Base-by-base conservation (phyloP, 805 yeast genomes). In the Saturnispora mendoncae region DNA sequence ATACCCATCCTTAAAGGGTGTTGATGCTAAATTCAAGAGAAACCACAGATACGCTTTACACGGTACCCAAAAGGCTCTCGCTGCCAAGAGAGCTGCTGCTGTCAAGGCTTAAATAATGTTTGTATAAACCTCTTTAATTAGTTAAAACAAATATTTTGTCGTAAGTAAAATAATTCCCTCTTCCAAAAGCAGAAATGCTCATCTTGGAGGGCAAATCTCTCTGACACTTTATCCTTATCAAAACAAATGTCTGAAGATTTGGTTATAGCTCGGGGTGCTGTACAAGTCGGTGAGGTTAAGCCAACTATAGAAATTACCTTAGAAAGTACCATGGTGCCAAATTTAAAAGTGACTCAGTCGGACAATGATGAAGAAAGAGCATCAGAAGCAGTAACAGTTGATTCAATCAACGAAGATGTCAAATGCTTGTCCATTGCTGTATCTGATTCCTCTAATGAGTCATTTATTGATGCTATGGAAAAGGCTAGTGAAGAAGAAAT, bases 21-120 rank as follows among this genome's bases (percentile, higher is more conserved):
- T 90, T 70, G 97, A 92, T 73, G 80, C 98, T 68, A 92, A 92
- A 83, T 92, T 92, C 95, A 80, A 80, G 68, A 84, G 97, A 77
- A 92, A 92, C 94, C 97, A 90, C 92, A 88, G 84, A 76, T 84
- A 79, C 74, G 97, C 97, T 74, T 80, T 86, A 66, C 96, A 84
- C 74, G 98, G 98, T 73, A 86, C 95, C 60, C 87, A 84, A 60
- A 86, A 79, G 76, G 90, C 88, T 60, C 78, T 87, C 67, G 94
- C 94, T 68, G 85, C 80, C 64, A 43, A 47, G 46, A 46, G 36
- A 15, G 78, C 78, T 48, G 59, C 55, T 46, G 58, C 55, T 46
- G 58, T 53, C n/a, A 23, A 31, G 31, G 41, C 41, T 38, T 38
- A 38, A 38, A 35, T 33, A 14, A 21, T 23, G 36, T 32, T 30